Conservation (phyloP, 257 asterid genomes). For the Solanum sitiens region DNA sequence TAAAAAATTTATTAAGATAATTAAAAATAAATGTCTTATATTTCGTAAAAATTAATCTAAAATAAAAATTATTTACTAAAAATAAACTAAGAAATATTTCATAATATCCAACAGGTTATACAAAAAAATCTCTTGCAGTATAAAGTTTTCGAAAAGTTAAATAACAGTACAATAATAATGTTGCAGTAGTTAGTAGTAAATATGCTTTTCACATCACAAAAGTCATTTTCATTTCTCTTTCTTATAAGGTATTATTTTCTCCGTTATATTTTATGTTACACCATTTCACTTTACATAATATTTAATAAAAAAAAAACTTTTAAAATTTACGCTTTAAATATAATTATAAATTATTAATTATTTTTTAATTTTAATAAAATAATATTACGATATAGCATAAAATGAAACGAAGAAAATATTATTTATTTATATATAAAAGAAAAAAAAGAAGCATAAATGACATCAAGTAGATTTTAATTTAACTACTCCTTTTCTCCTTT, state of each 20-base stretch:
- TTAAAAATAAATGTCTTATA: not conserved
- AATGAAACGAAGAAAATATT: not conserved
- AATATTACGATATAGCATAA: not conserved
- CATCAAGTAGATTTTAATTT: slow-evolving; percentile 4
- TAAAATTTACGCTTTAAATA: too few species aligned
- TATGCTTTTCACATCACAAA: not conserved
- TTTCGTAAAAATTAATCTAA: not conserved
- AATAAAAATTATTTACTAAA: not conserved
- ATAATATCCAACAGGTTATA: not conserved
- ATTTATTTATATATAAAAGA: not conserved
- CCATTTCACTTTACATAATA: fast-evolving
- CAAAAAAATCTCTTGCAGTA: not conserved
- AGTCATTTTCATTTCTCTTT: slow-evolving; percentile 6
- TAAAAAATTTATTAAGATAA: too few species aligned
- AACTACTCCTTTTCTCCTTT: not conserved
- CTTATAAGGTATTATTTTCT: too few species aligned
- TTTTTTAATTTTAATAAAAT: too few species aligned
- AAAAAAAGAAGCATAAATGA: not conserved
- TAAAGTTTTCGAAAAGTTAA: not conserved
- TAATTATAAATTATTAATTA: too few species aligned
- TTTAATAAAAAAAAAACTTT: too few species aligned
- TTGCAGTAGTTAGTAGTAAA: not conserved
- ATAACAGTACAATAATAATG: not conserved
- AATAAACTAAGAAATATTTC: not conserved
- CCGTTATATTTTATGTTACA: not conserved